Evolutionary conservation across 805 yeast genomes (phyloP).

Genomic region (Starmera dryadoides): DNA sequence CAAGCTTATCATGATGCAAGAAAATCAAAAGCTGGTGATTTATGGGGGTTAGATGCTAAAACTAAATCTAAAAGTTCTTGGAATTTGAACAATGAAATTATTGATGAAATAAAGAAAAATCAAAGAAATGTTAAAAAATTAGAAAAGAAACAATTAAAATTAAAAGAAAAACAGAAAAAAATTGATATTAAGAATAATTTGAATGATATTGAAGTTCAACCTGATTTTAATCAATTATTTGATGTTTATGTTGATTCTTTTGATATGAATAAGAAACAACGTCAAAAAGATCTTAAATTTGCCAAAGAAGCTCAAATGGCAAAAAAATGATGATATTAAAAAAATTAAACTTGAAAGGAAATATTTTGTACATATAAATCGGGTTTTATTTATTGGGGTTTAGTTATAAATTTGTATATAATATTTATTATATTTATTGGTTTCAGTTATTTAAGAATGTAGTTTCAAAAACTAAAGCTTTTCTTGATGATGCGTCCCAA

Average conservation of each 20-base stretch:
- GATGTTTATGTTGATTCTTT: conserved; percentile 17
- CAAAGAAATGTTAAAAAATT: conserved; percentile 18
- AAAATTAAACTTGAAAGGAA: too few relatives aligned
- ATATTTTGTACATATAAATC: too few relatives aligned
- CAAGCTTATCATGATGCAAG: conserved; percentile 85
- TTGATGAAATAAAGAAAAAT: conserved; percentile 26
- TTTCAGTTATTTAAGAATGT: too few relatives aligned
- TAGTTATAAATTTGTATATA: too few relatives aligned
- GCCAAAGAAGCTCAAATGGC: too few relatives aligned
- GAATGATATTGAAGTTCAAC: conserved; percentile 6
- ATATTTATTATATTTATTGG: too few relatives aligned
- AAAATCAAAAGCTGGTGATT: conserved; percentile 76
- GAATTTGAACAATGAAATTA: conserved; percentile 22
- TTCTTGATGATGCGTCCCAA: conserved; percentile 1
- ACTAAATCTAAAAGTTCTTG: conserved; percentile 32
- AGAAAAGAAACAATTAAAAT: conserved; percentile 2
- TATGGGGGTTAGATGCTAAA: conserved; percentile 75
- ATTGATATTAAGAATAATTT: conserved; percentile 7
- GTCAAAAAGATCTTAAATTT: conserved; percentile 20
- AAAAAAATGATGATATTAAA: too few relatives aligned
- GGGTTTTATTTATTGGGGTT: too few relatives aligned
- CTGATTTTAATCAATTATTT: conserved; percentile 15
- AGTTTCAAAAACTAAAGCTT: background rate
- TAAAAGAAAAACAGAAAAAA: conserved; percentile 11
- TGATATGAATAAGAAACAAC: conserved; percentile 18